Evolutionary conservation across 1,139 yeast genomes (phyloP).

Genomic region (Debaryomyces sp.): DNA sequence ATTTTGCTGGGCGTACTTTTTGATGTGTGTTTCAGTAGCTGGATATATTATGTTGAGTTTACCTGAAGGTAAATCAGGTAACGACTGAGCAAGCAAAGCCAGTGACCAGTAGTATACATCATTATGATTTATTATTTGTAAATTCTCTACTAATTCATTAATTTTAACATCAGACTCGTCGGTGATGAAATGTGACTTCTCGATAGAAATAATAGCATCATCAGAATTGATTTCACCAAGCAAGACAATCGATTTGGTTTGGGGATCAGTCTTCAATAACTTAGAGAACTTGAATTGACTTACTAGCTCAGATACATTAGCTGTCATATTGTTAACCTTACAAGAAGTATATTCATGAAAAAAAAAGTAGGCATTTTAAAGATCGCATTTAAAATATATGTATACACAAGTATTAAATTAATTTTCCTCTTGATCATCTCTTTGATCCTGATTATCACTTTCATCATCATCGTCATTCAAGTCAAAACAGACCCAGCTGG

Average conservation of each 20-base stretch:
- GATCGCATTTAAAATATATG: constrained; percentile 1
- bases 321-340: background rate
- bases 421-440: constrained; percentile 8
- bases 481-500: constrained; percentile 91
- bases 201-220: constrained; percentile 72
- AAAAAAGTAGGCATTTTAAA: background rate
- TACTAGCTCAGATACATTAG: constrained; percentile 22
- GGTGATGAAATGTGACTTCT: constrained; percentile 65
- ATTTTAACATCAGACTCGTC: constrained; percentile 22
- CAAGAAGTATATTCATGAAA: background rate
- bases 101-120: constrained; percentile 87
- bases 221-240: constrained; percentile 64
- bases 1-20: constrained; percentile 64
- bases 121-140: constrained; percentile 60
- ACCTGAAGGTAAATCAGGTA: constrained; percentile 56
- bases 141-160: constrained; percentile 29
- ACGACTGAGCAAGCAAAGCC: constrained; percentile 50
- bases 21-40: constrained; percentile 83
- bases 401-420: background rate
- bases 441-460: too few species aligned
- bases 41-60: constrained; percentile 85
- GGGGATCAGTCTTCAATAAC: constrained; percentile 59
- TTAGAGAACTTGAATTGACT: constrained; percentile 41
- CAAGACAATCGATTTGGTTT: constrained; percentile 61
- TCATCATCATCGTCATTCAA: constrained; percentile 45